phyloP scores from a whole-genome alignment of 805 yeast genomes.

The Metschnikowia amazonensis region DNA sequence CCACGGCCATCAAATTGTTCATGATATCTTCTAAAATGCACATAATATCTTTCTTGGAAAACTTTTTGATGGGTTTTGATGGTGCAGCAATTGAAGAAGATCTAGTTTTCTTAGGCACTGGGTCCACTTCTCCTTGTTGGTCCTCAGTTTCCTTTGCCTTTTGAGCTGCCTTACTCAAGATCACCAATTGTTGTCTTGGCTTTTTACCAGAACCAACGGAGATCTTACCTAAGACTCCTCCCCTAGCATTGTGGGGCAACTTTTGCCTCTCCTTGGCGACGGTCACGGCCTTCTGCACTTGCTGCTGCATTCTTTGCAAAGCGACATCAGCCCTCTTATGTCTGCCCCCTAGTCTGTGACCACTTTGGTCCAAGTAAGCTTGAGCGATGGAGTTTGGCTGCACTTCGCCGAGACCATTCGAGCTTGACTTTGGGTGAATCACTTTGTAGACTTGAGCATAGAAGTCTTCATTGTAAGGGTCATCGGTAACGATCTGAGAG shows the following conservation, averaged over 20 bases:
- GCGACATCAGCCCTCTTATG: constrained; percentile 84
- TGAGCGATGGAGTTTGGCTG: constrained; percentile 82
- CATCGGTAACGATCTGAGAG: constrained; percentile 93
- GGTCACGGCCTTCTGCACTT: constrained; percentile 92
- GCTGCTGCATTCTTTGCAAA: constrained; percentile 95
- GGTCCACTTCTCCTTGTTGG: constrained; percentile 17
- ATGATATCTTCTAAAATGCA: constrained; percentile 75
- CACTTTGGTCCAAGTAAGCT: constrained; percentile 86
- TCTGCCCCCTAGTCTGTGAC: constrained; percentile 85
- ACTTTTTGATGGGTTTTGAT: constrained; percentile 28
- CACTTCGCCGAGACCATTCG: constrained; percentile 10
- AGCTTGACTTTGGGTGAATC: constrained; percentile 36
- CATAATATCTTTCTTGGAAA: constrained; percentile 46
- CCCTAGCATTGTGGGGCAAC: constrained; percentile 59
- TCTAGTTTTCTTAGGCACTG: constrained; percentile 23
- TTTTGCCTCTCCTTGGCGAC: constrained; percentile 88
- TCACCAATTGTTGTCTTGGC: constrained; percentile 81
- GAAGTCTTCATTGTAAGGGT: constrained; percentile 95
- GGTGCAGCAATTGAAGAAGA: constrained; percentile 33
- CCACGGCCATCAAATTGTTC: constrained; percentile 71
- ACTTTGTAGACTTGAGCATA: constrained; percentile 87
- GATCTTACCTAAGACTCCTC: constrained; percentile 88
- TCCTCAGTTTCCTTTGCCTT: constrained; percentile 28
- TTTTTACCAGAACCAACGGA: constrained; percentile 74
- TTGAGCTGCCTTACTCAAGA: constrained; percentile 50